Percentiles rank a stretch among this genome's conserved stretches.
These are phyloP conservation scores for Sporothrix mexicana DNA, from an alignment of 2,329 filamentous ascomycete species.

Conservation along the genomic window DNA sequence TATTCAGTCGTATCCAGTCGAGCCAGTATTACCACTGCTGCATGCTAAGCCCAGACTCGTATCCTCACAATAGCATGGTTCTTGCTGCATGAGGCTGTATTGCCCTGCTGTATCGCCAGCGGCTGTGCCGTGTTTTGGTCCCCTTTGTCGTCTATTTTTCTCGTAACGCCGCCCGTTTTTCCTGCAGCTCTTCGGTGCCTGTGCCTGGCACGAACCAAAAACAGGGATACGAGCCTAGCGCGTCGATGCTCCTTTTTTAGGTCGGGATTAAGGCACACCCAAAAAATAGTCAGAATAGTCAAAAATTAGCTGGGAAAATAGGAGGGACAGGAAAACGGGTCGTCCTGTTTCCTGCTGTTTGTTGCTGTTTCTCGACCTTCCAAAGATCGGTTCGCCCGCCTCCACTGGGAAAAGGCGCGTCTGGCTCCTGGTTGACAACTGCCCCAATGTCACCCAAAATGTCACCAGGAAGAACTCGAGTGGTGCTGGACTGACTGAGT, in stretches of 20 bases:
- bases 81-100: neutral
- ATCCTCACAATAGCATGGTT: constrained; percentile 19
- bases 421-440: neutral
- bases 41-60: constrained; percentile 9
- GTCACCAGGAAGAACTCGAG: neutral
- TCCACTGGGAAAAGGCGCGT: constrained; percentile 15
- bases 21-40: neutral
- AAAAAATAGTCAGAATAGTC: neutral
- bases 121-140: constrained; percentile 17
- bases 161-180: constrained; percentile 19
- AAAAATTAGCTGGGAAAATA: neutral
- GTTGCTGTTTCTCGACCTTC: neutral
- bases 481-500: too few relatives aligned
- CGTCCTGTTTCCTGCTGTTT: constrained; percentile 9
- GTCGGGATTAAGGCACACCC: constrained; percentile 4
- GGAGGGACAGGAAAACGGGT: neutral
- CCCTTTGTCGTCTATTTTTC: neutral
- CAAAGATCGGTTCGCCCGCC: constrained; percentile 22
- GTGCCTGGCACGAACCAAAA: constrained; percentile 23
- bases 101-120: neutral
- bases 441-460: neutral
- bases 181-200: constrained; percentile 10
- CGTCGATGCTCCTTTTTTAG: constrained; percentile 25
- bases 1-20: neutral
- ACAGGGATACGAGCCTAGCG: constrained; percentile 24